Base-by-base conservation (phyloP, 129 eudicot species). In the Logfia minima region DNA sequence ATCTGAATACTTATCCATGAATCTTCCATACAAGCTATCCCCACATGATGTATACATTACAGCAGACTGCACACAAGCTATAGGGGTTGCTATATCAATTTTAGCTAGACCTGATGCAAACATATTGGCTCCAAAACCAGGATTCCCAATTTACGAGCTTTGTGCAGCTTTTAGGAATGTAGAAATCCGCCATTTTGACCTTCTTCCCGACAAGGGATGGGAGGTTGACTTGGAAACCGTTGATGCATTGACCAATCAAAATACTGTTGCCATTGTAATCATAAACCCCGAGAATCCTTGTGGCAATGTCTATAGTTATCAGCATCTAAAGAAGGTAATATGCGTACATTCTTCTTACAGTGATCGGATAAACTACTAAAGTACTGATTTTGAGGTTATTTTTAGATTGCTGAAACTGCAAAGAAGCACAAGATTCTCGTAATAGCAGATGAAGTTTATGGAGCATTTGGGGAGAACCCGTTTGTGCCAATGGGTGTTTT, bases 251-350 rank as follows among this genome's bases (percentile, higher is more conserved):
- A 88, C 82, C 2, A 97, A 94, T 75, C 85, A 87, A 5, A 86
- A 89, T 35, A 94, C 99, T 0, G 92, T 91, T 71, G 99, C 91
- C 26, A 77, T 94, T 43, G 99, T 91, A 23, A 63, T 94, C 72
- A 94, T 94, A 61, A 94, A 94, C 83, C 98, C 99, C 0, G 99
- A 97, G 23, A 94, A 94, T 82, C 99, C 99, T n/a, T 94, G 99
- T 79, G 99, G 99, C 41, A 94, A 94, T 80, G 99, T 94, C 19
- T 94, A 91, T 64, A 77, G 84, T 6, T 88, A 86, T 68, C 89
- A 89, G 59, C 99, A 94, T 85, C 75, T 94, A 63, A 70, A 86
- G 72, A 84, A 86, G 98, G 92, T 88, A 72, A 52, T 18, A 66
- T 29, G 13, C 31, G 18, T 53, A 39, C 11, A 23, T 43, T 41